Evolutionary conservation across 208 protist species (phyloP).

Genomic region (Strigomonas culicis): DNA sequence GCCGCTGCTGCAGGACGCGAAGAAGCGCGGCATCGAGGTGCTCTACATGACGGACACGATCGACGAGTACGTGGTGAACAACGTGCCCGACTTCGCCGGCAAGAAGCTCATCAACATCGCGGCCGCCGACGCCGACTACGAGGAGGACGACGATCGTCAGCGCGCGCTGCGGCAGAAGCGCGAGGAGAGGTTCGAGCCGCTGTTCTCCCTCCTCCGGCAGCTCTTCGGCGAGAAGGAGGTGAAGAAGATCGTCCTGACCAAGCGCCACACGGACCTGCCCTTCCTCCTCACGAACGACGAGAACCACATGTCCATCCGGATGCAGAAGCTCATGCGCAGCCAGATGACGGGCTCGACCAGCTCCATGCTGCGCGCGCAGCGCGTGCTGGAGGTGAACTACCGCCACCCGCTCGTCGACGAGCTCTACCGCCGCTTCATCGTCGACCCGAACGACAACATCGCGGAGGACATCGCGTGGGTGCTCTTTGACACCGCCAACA

Average conservation of each 20-base stretch:
- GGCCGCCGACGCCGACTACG: constrained; percentile 95
- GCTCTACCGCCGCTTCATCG: constrained; percentile 84
- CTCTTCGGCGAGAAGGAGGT: constrained; percentile 76
- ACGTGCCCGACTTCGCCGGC: constrained; percentile 93
- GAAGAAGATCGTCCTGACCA: constrained; percentile 90
- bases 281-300: constrained; percentile 92
- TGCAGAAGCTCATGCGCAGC: constrained; percentile 96
- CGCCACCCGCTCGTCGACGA: constrained; percentile 95
- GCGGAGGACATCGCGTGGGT: constrained; percentile 90
- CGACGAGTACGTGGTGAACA: constrained; percentile 97
- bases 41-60: constrained; percentile 96
- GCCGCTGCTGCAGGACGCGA: constrained; percentile 83
- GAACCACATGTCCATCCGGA: constrained; percentile 95
- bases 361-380: constrained; percentile 55
- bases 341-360: constrained; percentile 85
- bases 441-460: constrained; percentile 78
- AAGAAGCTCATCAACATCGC: constrained; percentile 97
- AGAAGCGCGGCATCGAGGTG: constrained; percentile 86
- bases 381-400: constrained; percentile 98
- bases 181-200: constrained; percentile 79
- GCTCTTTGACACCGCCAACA: constrained; percentile 95
- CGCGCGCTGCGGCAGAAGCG: constrained; percentile 92
- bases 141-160: constrained; percentile 80
- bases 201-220: constrained; percentile 82
- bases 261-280: constrained; percentile 92